phyloP scores from a whole-genome alignment of 148 eudicot genomes.

The Drosera capensis region DNA sequence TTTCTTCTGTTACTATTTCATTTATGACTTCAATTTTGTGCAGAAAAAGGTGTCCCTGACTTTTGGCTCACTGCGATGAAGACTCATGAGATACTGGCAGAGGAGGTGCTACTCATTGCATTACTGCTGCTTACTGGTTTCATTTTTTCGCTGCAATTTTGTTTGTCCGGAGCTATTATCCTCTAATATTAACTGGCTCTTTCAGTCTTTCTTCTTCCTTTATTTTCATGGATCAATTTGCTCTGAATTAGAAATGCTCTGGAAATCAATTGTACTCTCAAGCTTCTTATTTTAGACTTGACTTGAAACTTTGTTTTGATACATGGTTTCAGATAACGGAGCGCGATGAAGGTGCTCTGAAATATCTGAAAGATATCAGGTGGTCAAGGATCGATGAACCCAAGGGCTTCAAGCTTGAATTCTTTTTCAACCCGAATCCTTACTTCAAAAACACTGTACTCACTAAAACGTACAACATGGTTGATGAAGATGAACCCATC shows the following conservation, averaged over 20 bases:
- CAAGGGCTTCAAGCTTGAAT: slow-evolving; percentile 88
- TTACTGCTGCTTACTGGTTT: neutral
- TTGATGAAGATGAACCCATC: slow-evolving; percentile 84
- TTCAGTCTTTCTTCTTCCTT: too few relatives aligned
- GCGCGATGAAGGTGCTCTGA: slow-evolving; percentile 83
- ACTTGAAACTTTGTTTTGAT: neutral
- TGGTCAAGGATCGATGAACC: slow-evolving; percentile 69
- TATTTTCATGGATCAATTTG: too few relatives aligned
- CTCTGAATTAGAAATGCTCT: too few relatives aligned
- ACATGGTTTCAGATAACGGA: slow-evolving; percentile 45
- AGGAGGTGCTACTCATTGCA: slow-evolving; percentile 15
- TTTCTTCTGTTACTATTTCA: neutral
- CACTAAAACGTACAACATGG: slow-evolving; percentile 57
- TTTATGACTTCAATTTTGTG: slow-evolving; percentile 4
- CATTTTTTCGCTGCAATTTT: too few relatives aligned
- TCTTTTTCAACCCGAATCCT: slow-evolving; percentile 67
- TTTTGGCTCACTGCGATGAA: slow-evolving; percentile 62
- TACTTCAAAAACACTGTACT: slow-evolving; percentile 53
- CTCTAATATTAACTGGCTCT: too few relatives aligned
- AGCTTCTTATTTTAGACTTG: neutral
- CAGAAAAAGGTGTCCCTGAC: slow-evolving; percentile 57
- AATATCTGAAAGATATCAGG: slow-evolving; percentile 72
- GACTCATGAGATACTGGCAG: slow-evolving; percentile 34
- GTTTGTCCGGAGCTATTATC: too few relatives aligned
- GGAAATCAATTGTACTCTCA: neutral